Base-by-base conservation (phyloP, 345 rosid genomes). In the Mallotus nudiflorus region DNA sequence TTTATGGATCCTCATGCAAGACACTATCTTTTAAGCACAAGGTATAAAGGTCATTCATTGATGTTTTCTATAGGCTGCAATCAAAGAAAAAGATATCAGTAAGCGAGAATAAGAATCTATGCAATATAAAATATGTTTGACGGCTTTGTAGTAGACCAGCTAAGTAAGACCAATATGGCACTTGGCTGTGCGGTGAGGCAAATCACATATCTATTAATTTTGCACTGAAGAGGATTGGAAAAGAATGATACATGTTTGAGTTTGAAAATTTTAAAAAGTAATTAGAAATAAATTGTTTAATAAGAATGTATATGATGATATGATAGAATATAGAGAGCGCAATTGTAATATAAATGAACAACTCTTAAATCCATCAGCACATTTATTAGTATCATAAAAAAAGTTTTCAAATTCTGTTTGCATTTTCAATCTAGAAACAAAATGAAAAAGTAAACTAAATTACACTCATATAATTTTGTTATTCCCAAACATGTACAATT, bases 11-110 rank as follows among this genome's bases (percentile, higher is more conserved):
- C 83, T 96, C 99, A 0, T 92, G 92, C 52, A 96, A 62, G 67
- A 92, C 93, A 63, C 99, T 96, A 71, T 96, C 99, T 83, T 96
- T 96, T 75, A 91, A 78, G 84, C 96, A 91, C 67, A 96, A 82
- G 65, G 98, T 88, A 79, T 84, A 85, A 74, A 90, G n/a, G 92
- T 75, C 98, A 91, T 77, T 96, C 98, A 20, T 86, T 85, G 59
- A 78, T 84, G 76, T 88, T 91, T 82, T 91, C 97, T 13, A 92
- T 86, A 54, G 93, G 91, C 98, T 96, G 96, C 83, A 74, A 73
- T 63, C 59, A 44, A 55, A 67, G 67, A 73, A 45, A 49, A 61
- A 67, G 59, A 44, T 72, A 18, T 51, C 14, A 74, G 54, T 70
- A 28, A 67, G 65, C 73, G 33, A 72, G 24, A 56, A 70, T 28